A percentile compares a stretch with the other conserved stretches of the same genome.
These are phyloP conservation scores for Penicillium longicatenatum DNA, from an alignment of 495 filamentous ascomycete species.

Conservation along the genomic window DNA sequence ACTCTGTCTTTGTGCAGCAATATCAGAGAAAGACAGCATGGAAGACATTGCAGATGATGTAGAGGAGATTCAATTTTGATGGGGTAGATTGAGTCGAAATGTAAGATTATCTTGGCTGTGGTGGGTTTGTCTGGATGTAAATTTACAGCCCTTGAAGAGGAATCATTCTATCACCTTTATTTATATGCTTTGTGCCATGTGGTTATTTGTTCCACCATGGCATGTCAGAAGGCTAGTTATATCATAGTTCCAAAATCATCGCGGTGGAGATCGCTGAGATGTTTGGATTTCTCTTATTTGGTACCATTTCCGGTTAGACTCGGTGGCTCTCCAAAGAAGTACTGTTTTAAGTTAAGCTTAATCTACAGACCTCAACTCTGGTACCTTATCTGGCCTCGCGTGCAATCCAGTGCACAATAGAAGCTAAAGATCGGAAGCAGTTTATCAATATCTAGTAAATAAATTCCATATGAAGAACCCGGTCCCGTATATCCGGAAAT, in stretches of 20 bases:
- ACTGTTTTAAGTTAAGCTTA: background rate
- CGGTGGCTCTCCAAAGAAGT: background rate
- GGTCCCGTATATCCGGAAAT: background rate
- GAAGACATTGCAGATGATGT: background rate
- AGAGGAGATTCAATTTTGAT: background rate
- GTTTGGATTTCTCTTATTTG: background rate
- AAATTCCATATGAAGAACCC: background rate
- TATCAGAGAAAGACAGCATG: background rate
- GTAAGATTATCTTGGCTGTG: background rate
- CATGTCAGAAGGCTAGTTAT: background rate
- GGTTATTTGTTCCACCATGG: background rate
- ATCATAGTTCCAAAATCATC: background rate
- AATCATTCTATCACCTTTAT: background rate
- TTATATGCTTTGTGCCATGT: background rate
- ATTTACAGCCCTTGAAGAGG: too few species aligned
- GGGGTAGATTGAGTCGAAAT: background rate
- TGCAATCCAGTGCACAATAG: too few species aligned
- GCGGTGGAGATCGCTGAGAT: background rate
- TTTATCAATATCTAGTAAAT: background rate
- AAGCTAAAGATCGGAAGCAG: too few species aligned
- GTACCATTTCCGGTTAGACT: conserved; percentile 1
- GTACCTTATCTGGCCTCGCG: background rate
- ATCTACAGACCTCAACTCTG: background rate
- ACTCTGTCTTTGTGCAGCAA: background rate
- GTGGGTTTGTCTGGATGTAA: too few species aligned